Evolutionary conservation across 2,329 filamentous ascomycete genomes (phyloP).

Genomic region (Blastomyces parvus): DNA sequence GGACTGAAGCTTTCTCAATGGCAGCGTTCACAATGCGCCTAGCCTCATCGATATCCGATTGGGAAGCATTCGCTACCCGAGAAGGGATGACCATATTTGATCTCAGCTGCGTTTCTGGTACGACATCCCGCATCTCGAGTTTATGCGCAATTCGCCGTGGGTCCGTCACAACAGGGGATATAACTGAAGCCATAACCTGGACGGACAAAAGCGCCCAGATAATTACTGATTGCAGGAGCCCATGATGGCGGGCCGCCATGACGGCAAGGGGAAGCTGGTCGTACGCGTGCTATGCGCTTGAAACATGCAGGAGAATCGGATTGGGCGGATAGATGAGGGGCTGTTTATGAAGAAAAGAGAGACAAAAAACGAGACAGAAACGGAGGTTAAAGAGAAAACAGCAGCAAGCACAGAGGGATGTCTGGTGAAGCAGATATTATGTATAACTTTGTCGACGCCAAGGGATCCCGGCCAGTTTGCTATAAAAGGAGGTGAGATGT

Average conservation of each 20-base stretch:
- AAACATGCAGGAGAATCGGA: neutral
- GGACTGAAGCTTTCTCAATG: neutral
- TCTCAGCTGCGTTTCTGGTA: no score
- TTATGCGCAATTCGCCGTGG: neutral
- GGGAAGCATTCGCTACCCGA: neutral
- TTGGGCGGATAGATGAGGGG: neutral
- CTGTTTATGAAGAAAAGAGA: neutral
- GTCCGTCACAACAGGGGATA: neutral
- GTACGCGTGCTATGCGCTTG: neutral
- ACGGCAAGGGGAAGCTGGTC: neutral
- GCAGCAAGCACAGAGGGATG: neutral
- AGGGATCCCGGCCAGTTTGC: neutral
- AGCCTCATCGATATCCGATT: slow-evolving; percentile 1
- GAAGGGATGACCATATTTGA: neutral
- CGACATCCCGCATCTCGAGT: neutral
- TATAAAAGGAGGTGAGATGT: neutral
- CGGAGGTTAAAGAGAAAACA: neutral
- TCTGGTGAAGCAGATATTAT: neutral
- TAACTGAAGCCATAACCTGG: neutral
- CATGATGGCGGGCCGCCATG: slow-evolving; percentile 1
- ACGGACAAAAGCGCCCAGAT: neutral
- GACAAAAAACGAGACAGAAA: neutral
- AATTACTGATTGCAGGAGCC: neutral
- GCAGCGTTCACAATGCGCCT: slow-evolving; percentile 4
- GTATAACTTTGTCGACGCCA: neutral